Evolutionary conservation across 1,284 basidiomycete genomes (phyloP), one percentile per base, ranked within the genome.

Genomic region (Ceratobasidium sp.): DNA sequence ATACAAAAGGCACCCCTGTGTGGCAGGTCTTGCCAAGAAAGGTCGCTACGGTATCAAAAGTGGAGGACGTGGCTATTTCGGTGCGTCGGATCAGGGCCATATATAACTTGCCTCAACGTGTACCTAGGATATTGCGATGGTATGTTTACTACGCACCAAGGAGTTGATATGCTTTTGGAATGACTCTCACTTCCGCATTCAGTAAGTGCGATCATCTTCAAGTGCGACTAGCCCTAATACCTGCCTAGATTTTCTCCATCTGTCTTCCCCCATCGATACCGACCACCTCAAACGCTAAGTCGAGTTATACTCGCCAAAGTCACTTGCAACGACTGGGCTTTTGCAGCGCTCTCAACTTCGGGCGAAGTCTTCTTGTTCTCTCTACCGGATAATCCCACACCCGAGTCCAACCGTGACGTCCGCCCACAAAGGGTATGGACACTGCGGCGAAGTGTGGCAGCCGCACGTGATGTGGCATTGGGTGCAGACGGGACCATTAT

Each of bases 291-390:
- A 73, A 86, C 88, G 5, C 79, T 85, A 38, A 84, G 85, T 70
- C 88, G 87, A 70, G 84, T 90, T 0, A 86, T 83, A 60, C 94
- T 98, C 64, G 81, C 83, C 43, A 97, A 95, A 78, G 84, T 99
- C 54, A 89, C 89, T 0, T 87, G 85, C 70, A 91, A 88, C 72
- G 94, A 95, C 17, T 88, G 89, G 58, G 83, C 86, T 0, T 94
- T 98, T 73, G 94, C 92, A 0, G 93, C 94, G 0, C 81, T 98
- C 3, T 92, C 93, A 0, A 86, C 87, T 3, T 89, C 90, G 69
- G 97, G 97, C 25, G 97, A 98, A 77, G 85, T 98, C 0, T 99
- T 95, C 76, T 93, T 90, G 0, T 98, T 97, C 77, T 82, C 84
- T 1, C 79, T 87, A 0, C 81, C 80, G 60, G 27, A 80, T 76